These are phyloP conservation scores for Globisporangium heterothallicum DNA, from an alignment of 352 stramenopile genomes.

Conservation along the genomic window DNA sequence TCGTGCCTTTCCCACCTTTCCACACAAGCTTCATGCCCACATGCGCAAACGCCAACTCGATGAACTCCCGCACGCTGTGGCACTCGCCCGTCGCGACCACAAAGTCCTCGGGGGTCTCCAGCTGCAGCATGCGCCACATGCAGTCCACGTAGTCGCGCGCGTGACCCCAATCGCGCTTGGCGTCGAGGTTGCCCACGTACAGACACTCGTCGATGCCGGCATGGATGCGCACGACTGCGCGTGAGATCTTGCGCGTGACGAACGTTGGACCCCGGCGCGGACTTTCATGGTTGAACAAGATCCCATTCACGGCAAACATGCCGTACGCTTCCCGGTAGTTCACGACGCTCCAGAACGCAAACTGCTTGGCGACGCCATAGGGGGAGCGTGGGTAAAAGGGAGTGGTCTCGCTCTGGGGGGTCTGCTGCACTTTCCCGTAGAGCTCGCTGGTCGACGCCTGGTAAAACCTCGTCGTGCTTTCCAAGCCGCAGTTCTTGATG, in stretches of 20 bases:
- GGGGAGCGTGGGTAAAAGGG: constrained; percentile 98
- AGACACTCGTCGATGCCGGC: constrained; percentile 91
- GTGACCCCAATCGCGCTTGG: constrained; percentile 98
- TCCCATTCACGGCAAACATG: constrained; percentile 95
- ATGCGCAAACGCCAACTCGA: constrained; percentile 93
- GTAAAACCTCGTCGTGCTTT: constrained; percentile 84
- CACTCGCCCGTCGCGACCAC: constrained; percentile 93
- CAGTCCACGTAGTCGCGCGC: constrained; percentile 97
- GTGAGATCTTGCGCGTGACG: constrained; percentile 98
- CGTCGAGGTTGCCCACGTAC: constrained; percentile 97
- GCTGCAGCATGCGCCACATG: constrained; percentile 99
- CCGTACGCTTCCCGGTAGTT: constrained; percentile 98
- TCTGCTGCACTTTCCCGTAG: constrained; percentile 96
- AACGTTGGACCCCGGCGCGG: constrained; percentile 96
- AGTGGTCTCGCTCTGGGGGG: constrained; percentile 95
- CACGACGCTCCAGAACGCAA: constrained; percentile 98
- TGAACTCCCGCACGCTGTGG: constrained; percentile 97
- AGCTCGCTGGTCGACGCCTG: constrained; percentile 98
- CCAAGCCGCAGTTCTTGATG: constrained; percentile 90
- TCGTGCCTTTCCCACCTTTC: constrained; percentile 83
- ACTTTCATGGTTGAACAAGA: constrained; percentile 99
- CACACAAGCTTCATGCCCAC: constrained; percentile 90
- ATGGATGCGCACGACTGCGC: constrained; percentile 92
- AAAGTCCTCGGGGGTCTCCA: constrained; percentile 62
- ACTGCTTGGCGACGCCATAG: constrained; percentile 98